These are phyloP conservation scores for Ophiostoma piceae DNA, from an alignment of 2,329 filamentous ascomycete genomes.

Conservation along the genomic window DNA sequence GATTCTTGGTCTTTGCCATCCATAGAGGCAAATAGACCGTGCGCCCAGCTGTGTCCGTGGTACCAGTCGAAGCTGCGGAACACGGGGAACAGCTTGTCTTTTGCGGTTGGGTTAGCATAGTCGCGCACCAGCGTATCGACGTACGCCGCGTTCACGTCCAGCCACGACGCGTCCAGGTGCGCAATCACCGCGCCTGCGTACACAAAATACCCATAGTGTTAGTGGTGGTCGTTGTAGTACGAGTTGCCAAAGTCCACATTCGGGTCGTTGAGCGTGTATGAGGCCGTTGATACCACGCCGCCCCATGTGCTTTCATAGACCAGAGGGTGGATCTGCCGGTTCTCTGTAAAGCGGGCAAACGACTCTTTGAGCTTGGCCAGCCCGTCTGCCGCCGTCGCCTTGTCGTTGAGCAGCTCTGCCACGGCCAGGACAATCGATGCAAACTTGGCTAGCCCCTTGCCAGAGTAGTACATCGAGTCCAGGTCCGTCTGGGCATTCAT, in stretches of 20 bases:
- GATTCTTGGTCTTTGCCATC: constrained; percentile 84
- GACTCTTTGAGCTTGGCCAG: constrained; percentile 59
- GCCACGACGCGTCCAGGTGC: constrained; percentile 70
- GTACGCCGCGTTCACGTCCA: constrained; percentile 66
- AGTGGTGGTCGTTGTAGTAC: constrained; percentile 72
- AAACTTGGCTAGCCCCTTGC: constrained; percentile 73
- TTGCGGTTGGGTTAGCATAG: constrained; percentile 64
- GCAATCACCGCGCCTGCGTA: constrained; percentile 80
- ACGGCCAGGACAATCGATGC: constrained; percentile 62
- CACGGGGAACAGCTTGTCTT: constrained; percentile 73
- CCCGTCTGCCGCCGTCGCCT: constrained; percentile 51
- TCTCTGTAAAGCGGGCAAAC: constrained; percentile 61
- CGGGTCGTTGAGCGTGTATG: constrained; percentile 62
- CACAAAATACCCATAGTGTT: constrained; percentile 84
- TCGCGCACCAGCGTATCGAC: constrained; percentile 83
- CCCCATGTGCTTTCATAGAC: constrained; percentile 68
- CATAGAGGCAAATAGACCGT: constrained; percentile 62
- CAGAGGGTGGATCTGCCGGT: constrained; percentile 62
- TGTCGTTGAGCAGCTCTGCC: constrained; percentile 57
- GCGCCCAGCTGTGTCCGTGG: constrained; percentile 90
- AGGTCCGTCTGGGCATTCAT: constrained; percentile 68
- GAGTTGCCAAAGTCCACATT: constrained; percentile 85
- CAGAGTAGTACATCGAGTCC: constrained; percentile 88
- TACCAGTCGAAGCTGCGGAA: constrained; percentile 89
- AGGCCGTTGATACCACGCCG: constrained; percentile 70